Base-by-base conservation (phyloP, 257 asterid genomes). In the Solanum etuberosum region DNA sequence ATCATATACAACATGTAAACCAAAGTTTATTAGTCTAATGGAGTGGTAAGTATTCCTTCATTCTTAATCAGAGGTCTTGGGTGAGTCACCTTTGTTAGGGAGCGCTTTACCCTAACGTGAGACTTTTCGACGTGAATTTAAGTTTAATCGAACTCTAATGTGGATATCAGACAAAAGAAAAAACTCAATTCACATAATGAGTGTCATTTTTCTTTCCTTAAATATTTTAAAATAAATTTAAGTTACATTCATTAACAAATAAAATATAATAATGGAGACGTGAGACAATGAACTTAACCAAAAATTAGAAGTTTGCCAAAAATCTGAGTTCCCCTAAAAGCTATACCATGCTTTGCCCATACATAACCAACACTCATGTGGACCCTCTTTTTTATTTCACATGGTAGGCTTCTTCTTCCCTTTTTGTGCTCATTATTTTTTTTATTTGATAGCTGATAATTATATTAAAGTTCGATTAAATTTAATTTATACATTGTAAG, bases 301-400 rank as follows among this genome's bases (percentile, higher is more conserved):
- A 77, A 42, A 77, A 23, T 25, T 76, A 9, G 20, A 77, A 77
- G 29, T 63, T 7, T 5, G 80, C 87, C 63, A 67, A 84, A 84
- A 65, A 84, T 65, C 63, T 65, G 13, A 84, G 65, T 84, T 70
- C 14, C 78, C 37, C 51, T 23, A 65, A 84, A 67, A 9, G 61
- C 29, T 63, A n/a, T 27, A 38, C 82, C 81, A 85, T 88, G 86
- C 89, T 15, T 42, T 84, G 76, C 88, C 90, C 88, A 85, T 87
- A 90, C 91, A 67, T 80, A 80, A 16, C 93, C 88, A 86, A 34
- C 88, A 89, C 76, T 88, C 91, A 88, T 70, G 87, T 90, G 90
- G 93, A 83, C 89, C 91, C 89, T 37, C 10, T 59, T 84, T 84
- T 27, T 83, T 27, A 38, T 78, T 87, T 78, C 92, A 92, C 92